Evolutionary conservation across 805 yeast genomes (phyloP).

Genomic region (Kuraishia cidri): DNA sequence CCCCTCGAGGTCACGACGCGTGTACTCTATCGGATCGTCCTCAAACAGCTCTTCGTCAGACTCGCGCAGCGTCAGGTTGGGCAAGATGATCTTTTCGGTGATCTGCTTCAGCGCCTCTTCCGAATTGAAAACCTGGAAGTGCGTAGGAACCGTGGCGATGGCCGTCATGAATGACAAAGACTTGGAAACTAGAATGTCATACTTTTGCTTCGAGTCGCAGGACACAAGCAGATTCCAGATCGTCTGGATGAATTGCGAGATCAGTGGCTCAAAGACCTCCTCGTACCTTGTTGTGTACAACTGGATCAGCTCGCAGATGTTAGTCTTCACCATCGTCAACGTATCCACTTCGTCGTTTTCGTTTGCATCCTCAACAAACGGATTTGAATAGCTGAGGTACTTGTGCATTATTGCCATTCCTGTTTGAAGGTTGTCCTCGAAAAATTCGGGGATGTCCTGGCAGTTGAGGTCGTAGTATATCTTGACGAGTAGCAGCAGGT

Average conservation of each 20-base stretch:
- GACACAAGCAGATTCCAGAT: constrained; percentile 71
- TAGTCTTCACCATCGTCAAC: constrained; percentile 64
- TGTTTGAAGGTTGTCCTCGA: constrained; percentile 75
- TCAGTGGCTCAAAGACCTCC: constrained; percentile 78
- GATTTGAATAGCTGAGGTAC: constrained; percentile 57
- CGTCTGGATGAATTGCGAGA: constrained; percentile 70
- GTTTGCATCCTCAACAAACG: constrained; percentile 43
- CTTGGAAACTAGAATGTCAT: constrained; percentile 77
- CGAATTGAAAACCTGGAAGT: constrained; percentile 51
- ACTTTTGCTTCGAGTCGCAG: constrained; percentile 63
- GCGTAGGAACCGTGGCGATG: constrained; percentile 63
- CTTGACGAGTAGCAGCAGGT: constrained; percentile 62
- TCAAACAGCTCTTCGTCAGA: constrained; percentile 90
- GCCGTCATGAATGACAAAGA: constrained; percentile 77
- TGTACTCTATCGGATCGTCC: constrained; percentile 93
- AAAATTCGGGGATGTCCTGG: constrained; percentile 97
- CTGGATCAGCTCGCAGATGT: constrained; percentile 77
- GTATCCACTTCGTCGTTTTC: constrained; percentile 66
- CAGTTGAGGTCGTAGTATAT: constrained; percentile 91
- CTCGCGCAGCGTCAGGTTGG: constrained; percentile 80
- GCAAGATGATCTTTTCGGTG: constrained; percentile 76
- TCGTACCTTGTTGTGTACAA: constrained; percentile 86
- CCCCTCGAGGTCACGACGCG: constrained; percentile 91
- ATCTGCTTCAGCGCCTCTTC: constrained; percentile 64
- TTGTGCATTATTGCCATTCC: constrained; percentile 81